Conservation (phyloP, 371 early-diverging fungal species). For the Mortierella sp. region DNA sequence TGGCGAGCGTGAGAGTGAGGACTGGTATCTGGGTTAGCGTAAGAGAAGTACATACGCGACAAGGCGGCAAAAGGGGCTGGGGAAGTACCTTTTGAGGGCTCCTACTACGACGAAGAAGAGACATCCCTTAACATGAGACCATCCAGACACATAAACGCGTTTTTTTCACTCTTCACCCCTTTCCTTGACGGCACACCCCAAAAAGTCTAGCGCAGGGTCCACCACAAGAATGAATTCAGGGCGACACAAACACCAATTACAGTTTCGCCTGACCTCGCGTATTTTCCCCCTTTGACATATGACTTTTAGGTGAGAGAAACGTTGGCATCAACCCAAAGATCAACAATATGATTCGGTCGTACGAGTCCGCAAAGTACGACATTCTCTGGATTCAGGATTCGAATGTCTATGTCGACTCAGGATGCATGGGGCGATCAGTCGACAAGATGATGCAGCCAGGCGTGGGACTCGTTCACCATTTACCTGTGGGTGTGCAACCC, state of each 20-base stretch:
- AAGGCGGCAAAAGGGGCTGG: background rate
- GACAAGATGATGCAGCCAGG: constrained; percentile 73
- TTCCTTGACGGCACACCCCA: background rate
- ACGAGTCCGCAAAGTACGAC: constrained; percentile 83
- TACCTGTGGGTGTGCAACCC: constrained; percentile 84
- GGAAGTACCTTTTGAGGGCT: background rate
- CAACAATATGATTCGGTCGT: constrained; percentile 91
- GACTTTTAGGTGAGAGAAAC: constrained; percentile 68
- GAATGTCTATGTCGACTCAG: constrained; percentile 84
- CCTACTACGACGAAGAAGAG: background rate
- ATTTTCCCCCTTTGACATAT: background rate
- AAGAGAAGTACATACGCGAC: background rate
- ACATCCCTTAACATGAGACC: background rate
- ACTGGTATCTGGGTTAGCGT: background rate
- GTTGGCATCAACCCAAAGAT: constrained; percentile 95
- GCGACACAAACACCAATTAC: background rate
- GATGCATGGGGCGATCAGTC: constrained; percentile 85
- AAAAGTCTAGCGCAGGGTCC: background rate
- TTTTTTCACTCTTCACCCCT: background rate
- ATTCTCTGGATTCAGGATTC: constrained; percentile 95
- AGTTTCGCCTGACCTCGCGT: background rate
- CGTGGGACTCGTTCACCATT: constrained; percentile 94
- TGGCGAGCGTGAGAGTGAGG: background rate
- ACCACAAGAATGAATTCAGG: constrained; percentile 1
- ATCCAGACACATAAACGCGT: background rate